Evolutionary conservation across 495 filamentous ascomycete genomes (phyloP).

Genomic region (Neurospora sp.): DNA sequence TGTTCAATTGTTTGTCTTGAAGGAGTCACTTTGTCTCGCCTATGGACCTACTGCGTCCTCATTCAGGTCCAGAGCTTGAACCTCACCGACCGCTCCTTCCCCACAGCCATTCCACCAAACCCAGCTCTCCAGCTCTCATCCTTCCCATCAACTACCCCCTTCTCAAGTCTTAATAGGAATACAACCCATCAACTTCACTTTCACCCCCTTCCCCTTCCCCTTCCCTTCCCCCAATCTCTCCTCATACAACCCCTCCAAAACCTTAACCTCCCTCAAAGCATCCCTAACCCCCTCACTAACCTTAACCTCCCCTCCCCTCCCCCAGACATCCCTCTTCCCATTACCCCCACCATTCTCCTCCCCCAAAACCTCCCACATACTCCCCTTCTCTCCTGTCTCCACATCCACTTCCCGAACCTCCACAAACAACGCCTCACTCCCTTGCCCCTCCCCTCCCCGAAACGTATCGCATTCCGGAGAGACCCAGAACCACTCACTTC

Average conservation of each 20-base stretch:
- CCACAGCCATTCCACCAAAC: no score
- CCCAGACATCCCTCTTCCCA: not conserved
- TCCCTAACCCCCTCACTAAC: not conserved
- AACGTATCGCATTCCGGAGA: not conserved
- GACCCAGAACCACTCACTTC: not conserved
- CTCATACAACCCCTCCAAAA: not conserved
- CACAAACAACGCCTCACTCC: not conserved
- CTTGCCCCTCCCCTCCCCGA: not conserved
- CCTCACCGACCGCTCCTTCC: not conserved
- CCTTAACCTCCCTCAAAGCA: not conserved
- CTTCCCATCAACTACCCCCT: not conserved
- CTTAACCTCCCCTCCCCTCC: not conserved
- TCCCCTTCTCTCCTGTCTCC: not conserved
- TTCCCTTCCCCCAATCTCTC: not conserved
- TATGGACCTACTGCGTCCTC: no score
- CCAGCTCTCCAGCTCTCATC: not conserved
- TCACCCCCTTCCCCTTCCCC: not conserved
- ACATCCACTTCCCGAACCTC: not conserved
- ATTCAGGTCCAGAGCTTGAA: not conserved
- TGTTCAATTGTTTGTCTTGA: not conserved
- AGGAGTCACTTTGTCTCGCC: not conserved
- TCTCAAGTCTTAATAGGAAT: not conserved
- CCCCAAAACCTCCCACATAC: not conserved
- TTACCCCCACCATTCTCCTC: not conserved
- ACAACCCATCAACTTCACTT: not conserved